These are phyloP conservation scores for Lachancea kluyveri DNA, from an alignment of 805 yeast genomes.

Conservation along the genomic window DNA sequence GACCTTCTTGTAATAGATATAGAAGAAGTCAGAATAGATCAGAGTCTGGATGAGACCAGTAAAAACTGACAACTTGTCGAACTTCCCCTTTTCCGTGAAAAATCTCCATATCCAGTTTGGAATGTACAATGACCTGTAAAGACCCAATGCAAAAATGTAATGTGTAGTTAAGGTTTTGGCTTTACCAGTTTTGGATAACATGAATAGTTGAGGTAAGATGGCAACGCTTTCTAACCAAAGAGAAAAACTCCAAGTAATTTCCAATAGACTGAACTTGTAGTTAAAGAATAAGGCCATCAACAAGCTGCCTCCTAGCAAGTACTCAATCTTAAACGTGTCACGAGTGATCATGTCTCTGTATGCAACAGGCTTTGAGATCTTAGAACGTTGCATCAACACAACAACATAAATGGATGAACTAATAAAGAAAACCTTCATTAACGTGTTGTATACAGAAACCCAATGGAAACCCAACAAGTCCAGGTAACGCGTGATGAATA, in stretches of 20 bases:
- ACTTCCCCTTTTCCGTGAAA: constrained; percentile 44
- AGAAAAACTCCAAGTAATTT: constrained; percentile 80
- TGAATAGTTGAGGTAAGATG: constrained; percentile 85
- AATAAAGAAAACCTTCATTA: constrained; percentile 80
- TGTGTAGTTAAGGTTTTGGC: constrained; percentile 85
- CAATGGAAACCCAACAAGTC: constrained; percentile 46
- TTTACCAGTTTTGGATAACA: constrained; percentile 84
- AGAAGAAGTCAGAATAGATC: constrained; percentile 92
- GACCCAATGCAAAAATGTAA: constrained; percentile 88
- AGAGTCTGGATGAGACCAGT: constrained; percentile 85
- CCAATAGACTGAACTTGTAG: constrained; percentile 53
- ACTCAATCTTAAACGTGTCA: constrained; percentile 70
- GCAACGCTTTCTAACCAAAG: constrained; percentile 92
- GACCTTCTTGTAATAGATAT: constrained; percentile 77
- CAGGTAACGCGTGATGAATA: constrained; percentile 66
- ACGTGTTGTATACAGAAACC: constrained; percentile 64
- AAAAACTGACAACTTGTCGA: constrained; percentile 64
- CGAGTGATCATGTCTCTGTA: constrained; percentile 50
- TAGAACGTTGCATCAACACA: constrained; percentile 50
- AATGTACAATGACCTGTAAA: constrained; percentile 82
- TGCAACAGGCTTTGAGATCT: constrained; percentile 43
- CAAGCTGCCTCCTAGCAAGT: constrained; percentile 57
- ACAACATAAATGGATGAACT: constrained; percentile 70
- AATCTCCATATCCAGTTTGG: constrained; percentile 95
- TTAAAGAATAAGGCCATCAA: constrained; percentile 60